Evolutionary conservation across 129 eudicot genomes (phyloP).

Genomic region (Saposhnikovia divaricata): DNA sequence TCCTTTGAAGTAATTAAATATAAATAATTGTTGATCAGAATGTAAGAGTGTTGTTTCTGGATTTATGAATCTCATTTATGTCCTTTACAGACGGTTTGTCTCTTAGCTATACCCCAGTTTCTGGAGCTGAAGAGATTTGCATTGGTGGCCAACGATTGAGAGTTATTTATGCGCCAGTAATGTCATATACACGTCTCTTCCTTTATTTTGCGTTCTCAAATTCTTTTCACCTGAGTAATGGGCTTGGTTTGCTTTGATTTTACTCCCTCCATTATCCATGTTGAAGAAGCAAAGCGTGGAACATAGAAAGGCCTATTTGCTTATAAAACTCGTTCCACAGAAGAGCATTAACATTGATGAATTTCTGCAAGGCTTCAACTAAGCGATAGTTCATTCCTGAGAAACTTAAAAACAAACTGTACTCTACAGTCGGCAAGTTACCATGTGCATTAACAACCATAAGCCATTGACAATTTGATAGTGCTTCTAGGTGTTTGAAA

Average conservation of each 20-base stretch:
- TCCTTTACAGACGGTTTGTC: conserved; percentile 72
- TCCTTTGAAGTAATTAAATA: too few species aligned
- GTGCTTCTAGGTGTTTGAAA: neutral
- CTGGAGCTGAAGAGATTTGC: conserved; percentile 78
- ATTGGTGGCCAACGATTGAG: conserved; percentile 69
- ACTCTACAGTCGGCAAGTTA: neutral
- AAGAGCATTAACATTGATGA: neutral
- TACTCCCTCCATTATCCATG: neutral
- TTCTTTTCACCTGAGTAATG: neutral
- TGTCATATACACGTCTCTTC: neutral
- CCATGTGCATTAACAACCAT: neutral
- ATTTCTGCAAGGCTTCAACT: neutral
- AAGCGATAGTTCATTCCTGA: neutral
- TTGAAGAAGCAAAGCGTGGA: neutral
- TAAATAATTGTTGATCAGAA: neutral
- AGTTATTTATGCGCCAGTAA: conserved; percentile 79
- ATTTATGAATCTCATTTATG: neutral
- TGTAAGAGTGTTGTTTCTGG: neutral
- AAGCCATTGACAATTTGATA: neutral
- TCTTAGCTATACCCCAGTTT: conserved; percentile 41
- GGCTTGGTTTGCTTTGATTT: neutral
- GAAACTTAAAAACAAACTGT: neutral
- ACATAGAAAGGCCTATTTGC: neutral
- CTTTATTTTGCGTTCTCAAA: neutral
- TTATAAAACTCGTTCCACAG: neutral